Conservation (phyloP, 2,329 filamentous ascomycete species). For the Scolecobasidium constrictum region DNA sequence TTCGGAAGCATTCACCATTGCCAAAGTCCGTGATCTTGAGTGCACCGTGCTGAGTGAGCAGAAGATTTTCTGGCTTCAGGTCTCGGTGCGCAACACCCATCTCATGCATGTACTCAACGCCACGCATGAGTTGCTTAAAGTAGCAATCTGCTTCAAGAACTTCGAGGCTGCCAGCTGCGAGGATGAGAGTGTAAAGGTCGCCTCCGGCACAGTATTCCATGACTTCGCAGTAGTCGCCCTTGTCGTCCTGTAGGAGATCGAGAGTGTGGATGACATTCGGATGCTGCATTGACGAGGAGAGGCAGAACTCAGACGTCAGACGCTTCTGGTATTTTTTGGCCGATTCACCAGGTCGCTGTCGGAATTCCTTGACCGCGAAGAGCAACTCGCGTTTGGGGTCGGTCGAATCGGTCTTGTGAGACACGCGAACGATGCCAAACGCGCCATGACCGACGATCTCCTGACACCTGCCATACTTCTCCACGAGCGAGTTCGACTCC, state of each 20-base stretch:
- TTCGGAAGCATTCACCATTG: conserved; percentile 97
- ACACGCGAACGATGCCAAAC: conserved; percentile 94
- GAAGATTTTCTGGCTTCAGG: conserved; percentile 90
- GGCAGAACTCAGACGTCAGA: conserved; percentile 94
- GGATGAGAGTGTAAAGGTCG: conserved; percentile 86
- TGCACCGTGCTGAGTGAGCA: conserved; percentile 82
- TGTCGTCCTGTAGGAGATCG: conserved; percentile 87
- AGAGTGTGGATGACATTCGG: conserved; percentile 98
- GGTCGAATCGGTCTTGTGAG: conserved; percentile 83
- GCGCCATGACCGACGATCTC: conserved; percentile 92
- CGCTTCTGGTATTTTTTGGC: conserved; percentile 97
- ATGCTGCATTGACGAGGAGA: conserved; percentile 90
- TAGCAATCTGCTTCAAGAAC: conserved; percentile 92
- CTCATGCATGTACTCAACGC: conserved; percentile 97
- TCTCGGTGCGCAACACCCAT: conserved; percentile 98
- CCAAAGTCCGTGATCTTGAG: conserved; percentile 98
- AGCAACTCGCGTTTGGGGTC: conserved; percentile 72
- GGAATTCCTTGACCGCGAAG: conserved; percentile 97
- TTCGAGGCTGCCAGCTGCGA: conserved; percentile 84
- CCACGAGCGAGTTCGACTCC: conserved; percentile 67
- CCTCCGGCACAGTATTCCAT: conserved; percentile 99
- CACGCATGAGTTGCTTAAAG: conserved; percentile 98
- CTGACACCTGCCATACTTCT: conserved; percentile 98
- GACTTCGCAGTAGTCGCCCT: conserved; percentile 96
- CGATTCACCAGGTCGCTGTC: conserved; percentile 84